Conservation (phyloP, 2,329 filamentous ascomycete species). For the Stemphylium lycopersici region DNA sequence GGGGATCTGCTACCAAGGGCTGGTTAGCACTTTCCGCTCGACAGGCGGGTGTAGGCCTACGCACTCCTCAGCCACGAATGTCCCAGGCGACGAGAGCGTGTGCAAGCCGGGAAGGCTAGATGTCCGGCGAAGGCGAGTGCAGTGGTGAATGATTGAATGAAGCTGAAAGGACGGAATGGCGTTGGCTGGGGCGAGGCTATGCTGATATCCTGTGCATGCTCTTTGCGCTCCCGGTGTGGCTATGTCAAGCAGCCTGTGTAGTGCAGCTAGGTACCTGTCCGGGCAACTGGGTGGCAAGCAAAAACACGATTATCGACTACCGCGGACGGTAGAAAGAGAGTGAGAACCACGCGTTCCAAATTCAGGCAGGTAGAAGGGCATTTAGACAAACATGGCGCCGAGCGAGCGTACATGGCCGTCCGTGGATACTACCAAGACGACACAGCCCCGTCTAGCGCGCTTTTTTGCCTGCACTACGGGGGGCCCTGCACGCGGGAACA, state of each 20-base stretch:
- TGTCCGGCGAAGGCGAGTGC: conserved; percentile 1
- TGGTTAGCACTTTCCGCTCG: conserved; percentile 9
- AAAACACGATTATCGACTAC: not conserved
- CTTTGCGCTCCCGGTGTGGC: conserved; percentile 12
- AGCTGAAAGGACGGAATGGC: conserved; percentile 6
- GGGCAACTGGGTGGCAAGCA: not conserved
- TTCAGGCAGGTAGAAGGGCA: not conserved
- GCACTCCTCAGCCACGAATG: too few species aligned
- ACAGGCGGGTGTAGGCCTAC: too few species aligned
- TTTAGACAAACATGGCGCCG: too few species aligned
- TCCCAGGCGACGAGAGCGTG: conserved; percentile 1
- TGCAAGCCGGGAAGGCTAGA: conserved; percentile 7
- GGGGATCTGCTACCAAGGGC: not conserved
- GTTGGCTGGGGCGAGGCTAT: conserved; percentile 13
- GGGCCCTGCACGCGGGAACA: not conserved
- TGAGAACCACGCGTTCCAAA: not conserved
- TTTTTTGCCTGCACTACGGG: not conserved
- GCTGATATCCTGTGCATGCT: conserved; percentile 10
- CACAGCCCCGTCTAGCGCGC: conserved; percentile 9
- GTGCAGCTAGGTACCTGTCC: not conserved
- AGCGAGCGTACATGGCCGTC: not conserved
- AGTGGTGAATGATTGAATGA: not conserved
- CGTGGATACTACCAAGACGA: conserved; percentile 4
- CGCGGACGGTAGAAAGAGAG: not conserved
- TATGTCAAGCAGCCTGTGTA: not conserved